Base-by-base conservation (phyloP, 441 rosid genomes). In the Rhodomyrtus psidioides region DNA sequence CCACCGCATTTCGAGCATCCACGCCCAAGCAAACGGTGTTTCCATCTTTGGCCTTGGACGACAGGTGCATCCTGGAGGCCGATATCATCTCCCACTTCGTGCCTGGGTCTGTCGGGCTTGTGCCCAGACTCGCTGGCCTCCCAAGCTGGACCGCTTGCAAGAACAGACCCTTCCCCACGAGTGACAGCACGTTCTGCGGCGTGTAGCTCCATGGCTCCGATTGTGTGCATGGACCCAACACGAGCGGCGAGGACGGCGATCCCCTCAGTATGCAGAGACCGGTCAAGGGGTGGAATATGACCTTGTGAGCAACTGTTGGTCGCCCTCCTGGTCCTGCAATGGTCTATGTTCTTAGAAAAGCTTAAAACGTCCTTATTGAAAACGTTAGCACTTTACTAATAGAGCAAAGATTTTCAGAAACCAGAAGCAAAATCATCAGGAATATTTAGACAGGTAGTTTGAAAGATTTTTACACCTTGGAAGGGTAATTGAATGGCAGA, bases 241-340 rank as follows among this genome's bases (percentile, higher is more conserved):
- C 14, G 10, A 86, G 46, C 21, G 58, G 19, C 44, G 42, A 12
- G 19, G 6, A 9, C n/a, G 42, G 49, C 14, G 81, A 12, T 26
- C 6, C 30, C 88, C 85, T 53, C 55, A 53, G 15, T 79, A 83
- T 44, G 49, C 88, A 86, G 16, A 65, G 74, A 6, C 88, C 88
- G 0, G 88, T 55, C 57, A 34, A 44, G 54, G 88, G 83, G 83
- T 86, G 88, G 88, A 54, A 86, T 17, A 86, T 75, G 83, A 75
- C 39, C 70, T 42, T 44, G 55, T 55, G 51, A 5, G 23, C 1
- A 9, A 5, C 17, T 54, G 49, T 42, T 10, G n/a, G 58, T 28
- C 14, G 8, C 55, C 42, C 21, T 55, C 83, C 53, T 24, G 85
- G 88, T 9, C 83, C 88, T 86, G 85, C 59, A 34, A 62, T n/a